These are phyloP conservation scores for Beauveria rudraprayagi DNA, from an alignment of 2,329 filamentous ascomycete species.

Conservation along the genomic window DNA sequence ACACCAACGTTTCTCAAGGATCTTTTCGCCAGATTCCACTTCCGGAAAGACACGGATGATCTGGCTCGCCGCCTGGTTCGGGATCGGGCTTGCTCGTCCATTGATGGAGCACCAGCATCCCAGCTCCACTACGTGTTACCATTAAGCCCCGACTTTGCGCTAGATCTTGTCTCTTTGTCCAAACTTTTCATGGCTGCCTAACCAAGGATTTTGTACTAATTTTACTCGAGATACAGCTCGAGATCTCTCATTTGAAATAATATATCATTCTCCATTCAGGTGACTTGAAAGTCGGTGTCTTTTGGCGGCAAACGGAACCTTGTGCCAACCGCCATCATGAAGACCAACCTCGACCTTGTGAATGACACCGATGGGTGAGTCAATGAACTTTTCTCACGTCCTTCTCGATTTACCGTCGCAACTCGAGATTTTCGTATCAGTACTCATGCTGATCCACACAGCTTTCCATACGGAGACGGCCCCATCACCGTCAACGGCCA, in stretches of 20 bases:
- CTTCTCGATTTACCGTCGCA: not conserved
- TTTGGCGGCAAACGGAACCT: not conserved
- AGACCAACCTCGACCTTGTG: conserved; percentile 42
- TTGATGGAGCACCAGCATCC: not conserved
- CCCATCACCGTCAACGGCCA: conserved; percentile 48
- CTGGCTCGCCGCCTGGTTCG: not conserved
- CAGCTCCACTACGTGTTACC: not conserved
- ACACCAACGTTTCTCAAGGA: no score
- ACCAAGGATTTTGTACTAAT: not conserved
- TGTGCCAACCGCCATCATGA: conserved; percentile 13
- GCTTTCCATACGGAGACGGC: conserved; percentile 69
- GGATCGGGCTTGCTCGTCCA: not conserved
- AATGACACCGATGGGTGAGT: conserved; percentile 48
- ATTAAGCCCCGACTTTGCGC: not conserved
- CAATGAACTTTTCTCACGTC: not conserved
- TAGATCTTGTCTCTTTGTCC: not conserved
- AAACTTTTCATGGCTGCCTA: not conserved
- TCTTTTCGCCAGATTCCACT: no score
- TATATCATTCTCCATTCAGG: no score
- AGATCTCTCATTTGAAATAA: not conserved
- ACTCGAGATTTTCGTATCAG: not conserved
- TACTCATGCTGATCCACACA: conserved; percentile 25
- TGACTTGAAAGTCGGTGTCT: no score
- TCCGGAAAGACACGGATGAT: no score
- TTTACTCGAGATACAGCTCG: not conserved